Conservation (phyloP, 2,329 filamentous ascomycete genomes). For the Verticillium albo-atrum region DNA sequence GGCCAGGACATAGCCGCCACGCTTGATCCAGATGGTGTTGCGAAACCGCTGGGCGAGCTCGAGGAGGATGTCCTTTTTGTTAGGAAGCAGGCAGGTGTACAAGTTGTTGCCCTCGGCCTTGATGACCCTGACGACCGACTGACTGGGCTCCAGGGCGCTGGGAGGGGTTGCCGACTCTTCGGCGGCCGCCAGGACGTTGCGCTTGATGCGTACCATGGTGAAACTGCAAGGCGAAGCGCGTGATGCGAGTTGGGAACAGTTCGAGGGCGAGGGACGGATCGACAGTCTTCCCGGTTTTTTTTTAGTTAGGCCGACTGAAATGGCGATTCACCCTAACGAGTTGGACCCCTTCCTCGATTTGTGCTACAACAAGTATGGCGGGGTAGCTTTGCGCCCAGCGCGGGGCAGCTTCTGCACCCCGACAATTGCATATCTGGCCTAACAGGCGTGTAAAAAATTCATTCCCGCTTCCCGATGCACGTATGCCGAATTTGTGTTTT, state of each 20-base stretch:
- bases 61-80: slow-evolving; percentile 61
- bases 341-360: neutral
- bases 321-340: neutral
- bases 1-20: slow-evolving; percentile 81
- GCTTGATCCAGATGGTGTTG: slow-evolving; percentile 89
- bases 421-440: neutral
- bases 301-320: neutral
- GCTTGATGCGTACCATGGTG: slow-evolving; percentile 49
- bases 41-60: slow-evolving; percentile 84
- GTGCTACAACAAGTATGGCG: neutral
- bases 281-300: neutral
- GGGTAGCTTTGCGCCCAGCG: neutral
- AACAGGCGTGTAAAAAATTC: neutral
- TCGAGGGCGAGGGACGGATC: neutral
- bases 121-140: slow-evolving; percentile 69
- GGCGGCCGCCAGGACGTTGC: slow-evolving; percentile 71
- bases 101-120: slow-evolving; percentile 86
- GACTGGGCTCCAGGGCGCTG: slow-evolving; percentile 54
- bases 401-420: neutral
- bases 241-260: neutral
- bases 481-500: neutral
- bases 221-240: neutral
- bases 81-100: slow-evolving; percentile 72
- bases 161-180: slow-evolving; percentile 64
- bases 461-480: no score